Conservation (phyloP, 2,329 filamentous ascomycete genomes). For the Anisogramma anomala region DNA sequence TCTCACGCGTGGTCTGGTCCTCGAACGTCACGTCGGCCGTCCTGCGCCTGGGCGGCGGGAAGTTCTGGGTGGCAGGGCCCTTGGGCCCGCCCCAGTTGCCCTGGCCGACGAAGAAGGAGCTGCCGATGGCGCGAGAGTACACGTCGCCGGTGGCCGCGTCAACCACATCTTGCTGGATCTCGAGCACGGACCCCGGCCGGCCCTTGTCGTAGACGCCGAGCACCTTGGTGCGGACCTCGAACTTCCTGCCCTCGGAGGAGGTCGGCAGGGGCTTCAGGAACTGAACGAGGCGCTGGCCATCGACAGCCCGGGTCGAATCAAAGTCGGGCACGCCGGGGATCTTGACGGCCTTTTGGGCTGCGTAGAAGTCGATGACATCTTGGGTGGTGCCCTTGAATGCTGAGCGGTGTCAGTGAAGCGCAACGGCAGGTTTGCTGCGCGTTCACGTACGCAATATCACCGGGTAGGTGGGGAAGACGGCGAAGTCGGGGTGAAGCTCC, state of each 20-base stretch:
- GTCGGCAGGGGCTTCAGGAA: constrained; percentile 67
- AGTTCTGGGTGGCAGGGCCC: constrained; percentile 69
- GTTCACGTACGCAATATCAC: constrained; percentile 57
- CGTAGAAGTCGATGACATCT: constrained; percentile 80
- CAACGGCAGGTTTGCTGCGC: background rate
- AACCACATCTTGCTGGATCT: constrained; percentile 67
- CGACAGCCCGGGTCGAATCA: constrained; percentile 62
- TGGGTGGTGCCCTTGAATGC: constrained; percentile 66
- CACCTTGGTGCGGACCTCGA: constrained; percentile 67
- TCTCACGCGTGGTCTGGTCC: constrained; percentile 60
- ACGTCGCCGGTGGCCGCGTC: constrained; percentile 57
- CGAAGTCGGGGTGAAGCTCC: constrained; percentile 80
- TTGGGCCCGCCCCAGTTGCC: constrained; percentile 81
- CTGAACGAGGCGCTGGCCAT: constrained; percentile 71
- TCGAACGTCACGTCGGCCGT: constrained; percentile 58
- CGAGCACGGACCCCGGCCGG: constrained; percentile 67
- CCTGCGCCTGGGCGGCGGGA: constrained; percentile 58
- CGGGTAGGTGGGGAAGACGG: constrained; percentile 81
- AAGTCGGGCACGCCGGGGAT: constrained; percentile 71
- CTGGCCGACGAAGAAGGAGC: constrained; percentile 70
- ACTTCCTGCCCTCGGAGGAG: constrained; percentile 57
- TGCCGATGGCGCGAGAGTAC: constrained; percentile 58
- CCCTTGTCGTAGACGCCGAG: constrained; percentile 86
- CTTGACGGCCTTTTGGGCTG: constrained; percentile 48
- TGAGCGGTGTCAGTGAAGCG: constrained; percentile 17